Evolutionary conservation across 73 alveolate genomes (phyloP), one percentile per base, ranked within the genome.

Genomic region (Paramecium biaurelia): DNA sequence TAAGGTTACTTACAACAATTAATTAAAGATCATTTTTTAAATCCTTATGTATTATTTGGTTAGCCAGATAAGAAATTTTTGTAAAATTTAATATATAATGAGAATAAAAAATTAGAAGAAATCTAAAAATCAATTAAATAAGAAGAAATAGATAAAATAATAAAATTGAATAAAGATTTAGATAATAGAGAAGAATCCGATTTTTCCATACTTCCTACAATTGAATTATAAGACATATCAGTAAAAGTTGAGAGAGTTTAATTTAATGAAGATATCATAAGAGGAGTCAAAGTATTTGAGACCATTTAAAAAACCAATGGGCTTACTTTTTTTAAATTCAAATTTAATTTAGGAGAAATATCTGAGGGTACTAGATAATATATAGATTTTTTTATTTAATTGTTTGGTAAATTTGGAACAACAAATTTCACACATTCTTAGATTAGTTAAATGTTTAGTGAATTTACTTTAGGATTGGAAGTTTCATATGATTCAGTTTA

Each of bases 231-330:
- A 8, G 98, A 97, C 57, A 93, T 97, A 23, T 92, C 93, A 5
- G 87, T 89, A 32, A 59, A 93, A 85, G 85, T 92, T 2, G 97
- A 94, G 42, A 86, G 74, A 9, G 92, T 93, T 23, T 95, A 95
- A 14, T 94, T 84, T 92, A 49, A 92, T 7, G 59, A 90, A 42
- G 53, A 85, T 56, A 21, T 28, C 35, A 67, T 79, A 23, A 49
- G 49, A 49, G 93, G 93, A 35, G 92, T 47, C 15, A 56, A 72
- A 20, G 47, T 72, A 14, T 85, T 43, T 35, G 85, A 57, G 34
- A 57, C 90, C 70, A 94, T 58, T 90, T 94, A 96, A 49, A 97
- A 97, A 24, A 97, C 99, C 0, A 97, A 97, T 87, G 99, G 99
- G 9, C 70, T 97, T 10, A 87, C 95, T 26, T 96, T 94, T 67